Evolutionary conservation across 2,329 filamentous ascomycete genomes (phyloP).

Genomic region (Torrubiella hemipterigena): DNA sequence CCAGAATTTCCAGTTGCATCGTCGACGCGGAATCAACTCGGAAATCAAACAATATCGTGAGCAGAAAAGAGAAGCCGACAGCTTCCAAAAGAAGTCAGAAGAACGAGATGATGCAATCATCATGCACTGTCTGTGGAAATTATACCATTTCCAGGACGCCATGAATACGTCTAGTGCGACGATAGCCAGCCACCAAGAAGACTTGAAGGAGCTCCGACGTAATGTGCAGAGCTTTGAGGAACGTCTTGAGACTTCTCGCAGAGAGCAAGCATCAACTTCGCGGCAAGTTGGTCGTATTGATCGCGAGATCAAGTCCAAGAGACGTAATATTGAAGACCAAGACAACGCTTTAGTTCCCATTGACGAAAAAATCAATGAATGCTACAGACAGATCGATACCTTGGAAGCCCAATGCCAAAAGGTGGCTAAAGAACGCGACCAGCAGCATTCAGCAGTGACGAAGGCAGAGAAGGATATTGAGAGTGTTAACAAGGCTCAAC

Average conservation of each 20-base stretch:
- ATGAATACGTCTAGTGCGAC: conserved; percentile 86
- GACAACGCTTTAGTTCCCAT: conserved; percentile 79
- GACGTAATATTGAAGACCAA: conserved; percentile 76
- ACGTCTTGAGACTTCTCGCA: conserved; percentile 68
- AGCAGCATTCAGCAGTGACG: conserved; percentile 54
- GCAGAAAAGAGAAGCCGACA: conserved; percentile 91
- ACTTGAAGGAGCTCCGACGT: conserved; percentile 83
- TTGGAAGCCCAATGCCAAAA: conserved; percentile 56
- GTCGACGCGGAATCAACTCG: conserved; percentile 87
- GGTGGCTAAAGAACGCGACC: conserved; percentile 64
- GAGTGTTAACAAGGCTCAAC: conserved; percentile 79
- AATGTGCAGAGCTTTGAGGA: conserved; percentile 77
- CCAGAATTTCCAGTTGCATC: conserved; percentile 76
- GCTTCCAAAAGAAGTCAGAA: conserved; percentile 79
- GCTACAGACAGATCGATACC: conserved; percentile 55
- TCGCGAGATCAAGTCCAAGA: conserved; percentile 71
- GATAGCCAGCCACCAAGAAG: conserved; percentile 88
- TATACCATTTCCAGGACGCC: conserved; percentile 86
- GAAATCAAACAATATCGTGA: conserved; percentile 97
- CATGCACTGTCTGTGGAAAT: conserved; percentile 89
- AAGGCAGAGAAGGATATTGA: conserved; percentile 71
- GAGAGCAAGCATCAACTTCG: conserved; percentile 66
- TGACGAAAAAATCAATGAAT: conserved; percentile 81
- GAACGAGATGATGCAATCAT: conserved; percentile 87
- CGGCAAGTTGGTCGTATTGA: conserved; percentile 74